Base-by-base conservation (phyloP, 2,329 filamentous ascomycete species). In the Alternaria arbusti region DNA sequence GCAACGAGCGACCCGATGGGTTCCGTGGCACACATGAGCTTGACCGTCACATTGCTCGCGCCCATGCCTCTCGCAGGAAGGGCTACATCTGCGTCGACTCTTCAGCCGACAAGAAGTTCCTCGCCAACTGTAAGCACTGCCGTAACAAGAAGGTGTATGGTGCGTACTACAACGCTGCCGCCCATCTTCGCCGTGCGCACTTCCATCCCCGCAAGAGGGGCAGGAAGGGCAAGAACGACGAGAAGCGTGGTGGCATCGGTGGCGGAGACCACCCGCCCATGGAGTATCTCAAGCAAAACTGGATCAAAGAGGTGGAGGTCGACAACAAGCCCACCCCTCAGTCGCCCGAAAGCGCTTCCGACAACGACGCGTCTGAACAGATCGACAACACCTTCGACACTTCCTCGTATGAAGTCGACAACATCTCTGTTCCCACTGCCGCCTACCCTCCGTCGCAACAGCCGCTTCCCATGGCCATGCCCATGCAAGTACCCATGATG, bases 101-200 rank as follows among this genome's bases (percentile, higher is more conserved):
- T 23, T 82, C 86, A 79, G 71, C 84, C 70, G 77, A 88, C 82
- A 79, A 85, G 86, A 81, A 86, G 80, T 90, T 94, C 44, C 86
- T 98, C 32, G 84, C 85, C 54, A 91, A 91, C 70, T 97, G 94
- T 87, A 97, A 97, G 80, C 88, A 91, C 51, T 98, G 95, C 79
- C 86, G 86, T 52, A 86, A 86, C 47, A 82, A 86, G 59, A 97
- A 97, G 83, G 86, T 88, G 62, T 98, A 98, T 72, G 91, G 91
- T 4, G 92, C 92, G 15, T 96, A 97, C 82, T 97, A 98, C 82
- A 98, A 98, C 73, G 95, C 94, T 0, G 94, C 94, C 0, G 95
- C 94, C 0, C 95, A 98, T 77, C 86, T 98, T 9, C 88, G 94
- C 45, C 89, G 95, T 54, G 91, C 91, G 0, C 95, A 98, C 78